phyloP scores from a whole-genome alignment of 1,284 basidiomycete genomes.

The Ustilago trichophora region DNA sequence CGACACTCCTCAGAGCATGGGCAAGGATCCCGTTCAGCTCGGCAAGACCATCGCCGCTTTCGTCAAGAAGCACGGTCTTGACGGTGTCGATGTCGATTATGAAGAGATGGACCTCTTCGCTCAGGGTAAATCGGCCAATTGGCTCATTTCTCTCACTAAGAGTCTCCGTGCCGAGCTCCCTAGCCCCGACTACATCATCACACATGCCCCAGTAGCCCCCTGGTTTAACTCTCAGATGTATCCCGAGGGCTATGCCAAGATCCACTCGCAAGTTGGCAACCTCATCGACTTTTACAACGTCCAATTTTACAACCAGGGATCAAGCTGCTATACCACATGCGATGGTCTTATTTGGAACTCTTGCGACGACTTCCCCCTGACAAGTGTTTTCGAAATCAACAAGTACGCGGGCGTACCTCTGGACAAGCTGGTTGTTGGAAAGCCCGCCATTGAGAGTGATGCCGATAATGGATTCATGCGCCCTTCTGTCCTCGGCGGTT shows the following conservation, averaged over 20 bases:
- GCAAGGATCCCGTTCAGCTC: constrained; percentile 24
- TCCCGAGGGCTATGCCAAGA: constrained; percentile 35
- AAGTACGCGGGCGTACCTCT: constrained; percentile 70
- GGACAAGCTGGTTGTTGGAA: constrained; percentile 73
- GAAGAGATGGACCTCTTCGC: constrained; percentile 68
- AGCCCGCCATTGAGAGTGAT: constrained; percentile 71
- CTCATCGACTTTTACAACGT: constrained; percentile 70
- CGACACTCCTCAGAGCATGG: constrained; percentile 69
- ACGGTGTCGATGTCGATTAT: constrained; percentile 74
- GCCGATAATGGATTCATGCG: constrained; percentile 74
- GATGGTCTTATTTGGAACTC: constrained; percentile 71
- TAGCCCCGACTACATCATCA: constrained; percentile 67
- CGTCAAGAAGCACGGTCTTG: constrained; percentile 70
- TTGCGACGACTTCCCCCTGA: constrained; percentile 71
- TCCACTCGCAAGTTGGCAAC: constrained; percentile 41
- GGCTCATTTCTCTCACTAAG: constrained; percentile 68
- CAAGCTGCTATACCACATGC: constrained; percentile 40
- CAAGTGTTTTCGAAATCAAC: constrained; percentile 74
- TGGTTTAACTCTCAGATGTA: constrained; percentile 51
- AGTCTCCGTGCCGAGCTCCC: constrained; percentile 68
- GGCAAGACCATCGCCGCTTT: constrained; percentile 61
- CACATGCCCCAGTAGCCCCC: constrained; percentile 59
- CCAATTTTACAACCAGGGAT: constrained; percentile 55
- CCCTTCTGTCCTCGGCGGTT: constrained; percentile 71
- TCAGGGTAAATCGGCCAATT: constrained; percentile 23